These are phyloP conservation scores for Scopulariopsis brevicaulis DNA, from an alignment of 2,329 filamentous ascomycete genomes.

Conservation along the genomic window DNA sequence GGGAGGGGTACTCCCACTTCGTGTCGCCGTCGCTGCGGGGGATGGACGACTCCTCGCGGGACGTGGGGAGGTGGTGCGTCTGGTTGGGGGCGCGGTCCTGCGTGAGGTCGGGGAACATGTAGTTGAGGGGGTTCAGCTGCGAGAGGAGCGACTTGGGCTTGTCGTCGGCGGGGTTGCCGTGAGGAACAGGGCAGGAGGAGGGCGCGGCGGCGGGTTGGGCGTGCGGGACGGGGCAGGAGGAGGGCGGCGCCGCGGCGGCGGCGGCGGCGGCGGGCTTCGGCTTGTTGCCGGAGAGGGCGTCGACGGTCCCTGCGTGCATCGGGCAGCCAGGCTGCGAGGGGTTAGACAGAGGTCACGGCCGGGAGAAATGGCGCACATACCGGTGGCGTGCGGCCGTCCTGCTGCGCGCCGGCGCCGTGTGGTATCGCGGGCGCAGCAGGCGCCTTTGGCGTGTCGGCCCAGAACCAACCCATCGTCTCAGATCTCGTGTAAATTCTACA, in stretches of 20 bases:
- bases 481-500: not conserved
- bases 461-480: slow-evolving; percentile 50
- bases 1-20: slow-evolving; percentile 96
- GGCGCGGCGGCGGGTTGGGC: slow-evolving; percentile 16
- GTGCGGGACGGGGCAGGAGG: slow-evolving; percentile 36
- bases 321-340: slow-evolving; percentile 36
- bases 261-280: slow-evolving; percentile 10
- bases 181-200: slow-evolving; percentile 33
- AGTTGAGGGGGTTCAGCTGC: slow-evolving; percentile 66
- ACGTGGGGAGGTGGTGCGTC: slow-evolving; percentile 60
- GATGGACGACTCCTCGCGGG: slow-evolving; percentile 78
- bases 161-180: slow-evolving; percentile 17
- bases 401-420: not conserved
- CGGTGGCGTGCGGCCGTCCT: slow-evolving; percentile 1
- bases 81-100: slow-evolving; percentile 69
- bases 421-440: not conserved
- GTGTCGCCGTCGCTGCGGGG: slow-evolving; percentile 69
- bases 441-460: slow-evolving; percentile 35
- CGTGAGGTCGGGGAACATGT: slow-evolving; percentile 84
- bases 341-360: not conserved
- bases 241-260: slow-evolving; percentile 8
- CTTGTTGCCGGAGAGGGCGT: slow-evolving; percentile 25
- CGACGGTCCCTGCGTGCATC: slow-evolving; percentile 43
- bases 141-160: slow-evolving; percentile 37
- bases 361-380: not conserved